These are phyloP conservation scores for Russula compacta DNA, from an alignment of 768 basidiomycete genomes.

Conservation along the genomic window DNA sequence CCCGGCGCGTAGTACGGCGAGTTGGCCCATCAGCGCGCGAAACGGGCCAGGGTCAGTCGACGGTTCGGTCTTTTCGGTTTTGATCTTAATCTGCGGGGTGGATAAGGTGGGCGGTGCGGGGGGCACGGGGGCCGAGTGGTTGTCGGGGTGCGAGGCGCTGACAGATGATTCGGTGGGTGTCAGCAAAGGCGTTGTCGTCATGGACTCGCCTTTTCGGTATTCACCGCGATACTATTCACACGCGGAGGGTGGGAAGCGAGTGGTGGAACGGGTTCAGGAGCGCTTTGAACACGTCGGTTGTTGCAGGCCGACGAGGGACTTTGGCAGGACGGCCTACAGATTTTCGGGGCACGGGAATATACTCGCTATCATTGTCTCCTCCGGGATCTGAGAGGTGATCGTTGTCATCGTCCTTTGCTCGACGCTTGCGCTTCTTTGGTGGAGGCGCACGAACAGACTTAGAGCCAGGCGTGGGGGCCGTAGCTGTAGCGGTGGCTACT, in stretches of 20 bases:
- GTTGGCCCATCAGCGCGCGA: conserved; percentile 1
- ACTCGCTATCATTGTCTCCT: neutral
- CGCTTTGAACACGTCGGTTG: neutral
- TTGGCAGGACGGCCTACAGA: neutral
- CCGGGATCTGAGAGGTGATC: neutral
- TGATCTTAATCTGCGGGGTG: neutral
- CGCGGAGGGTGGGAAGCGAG: neutral
- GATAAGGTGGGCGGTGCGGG: neutral
- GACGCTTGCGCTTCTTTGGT: conserved; percentile 7
- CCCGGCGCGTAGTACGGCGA: conserved; percentile 1
- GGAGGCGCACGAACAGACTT: neutral
- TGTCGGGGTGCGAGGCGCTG: neutral
- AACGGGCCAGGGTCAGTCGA: neutral
- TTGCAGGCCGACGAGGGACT: neutral
- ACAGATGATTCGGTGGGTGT: neutral
- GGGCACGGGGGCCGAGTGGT: neutral
- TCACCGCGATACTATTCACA: neutral
- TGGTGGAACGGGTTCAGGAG: neutral
- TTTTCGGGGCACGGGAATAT: neutral
- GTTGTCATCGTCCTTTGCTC: neutral
- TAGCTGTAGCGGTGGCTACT: neutral
- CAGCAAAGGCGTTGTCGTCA: conserved; percentile 7
- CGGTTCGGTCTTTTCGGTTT: neutral
- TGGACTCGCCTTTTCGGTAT: neutral
- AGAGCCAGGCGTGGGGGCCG: neutral